These are phyloP conservation scores for Suhomyces anneliseae DNA, from an alignment of 1,139 yeast species.

Conservation along the genomic window DNA sequence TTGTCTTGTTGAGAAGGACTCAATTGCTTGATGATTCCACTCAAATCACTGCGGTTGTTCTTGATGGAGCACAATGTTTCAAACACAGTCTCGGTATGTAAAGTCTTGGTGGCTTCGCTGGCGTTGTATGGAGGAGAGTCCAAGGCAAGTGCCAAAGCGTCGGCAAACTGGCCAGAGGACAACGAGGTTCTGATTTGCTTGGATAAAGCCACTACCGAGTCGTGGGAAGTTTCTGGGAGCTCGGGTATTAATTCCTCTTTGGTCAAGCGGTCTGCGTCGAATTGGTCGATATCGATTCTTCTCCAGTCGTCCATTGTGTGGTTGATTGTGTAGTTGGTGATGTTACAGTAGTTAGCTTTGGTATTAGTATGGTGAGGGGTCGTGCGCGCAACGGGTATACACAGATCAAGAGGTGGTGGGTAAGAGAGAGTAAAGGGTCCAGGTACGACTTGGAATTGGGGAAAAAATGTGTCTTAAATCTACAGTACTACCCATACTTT, in stretches of 20 bases:
- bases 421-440: too few relatives aligned
- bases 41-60: constrained; percentile 60
- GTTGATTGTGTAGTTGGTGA: not conserved
- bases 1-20: constrained; percentile 69
- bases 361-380: constrained; percentile 1
- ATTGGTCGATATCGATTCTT: constrained; percentile 89
- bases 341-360: not conserved
- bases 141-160: constrained; percentile 65
- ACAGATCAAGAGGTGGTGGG: too few relatives aligned
- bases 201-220: constrained; percentile 56
- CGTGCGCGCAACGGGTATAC: not conserved
- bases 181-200: constrained; percentile 61
- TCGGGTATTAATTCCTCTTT: constrained; percentile 64
- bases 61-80: constrained; percentile 75
- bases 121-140: constrained; percentile 84
- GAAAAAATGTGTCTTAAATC: too few relatives aligned
- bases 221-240: constrained; percentile 36
- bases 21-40: constrained; percentile 58
- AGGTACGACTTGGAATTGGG: too few relatives aligned
- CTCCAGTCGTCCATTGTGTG: constrained; percentile 53
- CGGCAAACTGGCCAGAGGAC: constrained; percentile 69
- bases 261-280: constrained; percentile 76
- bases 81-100: constrained; percentile 58
- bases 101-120: constrained; percentile 52
- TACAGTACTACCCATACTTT: too few relatives aligned